These are phyloP conservation scores for Xerocomellus dryophilus DNA, from an alignment of 768 basidiomycete species.

Conservation along the genomic window DNA sequence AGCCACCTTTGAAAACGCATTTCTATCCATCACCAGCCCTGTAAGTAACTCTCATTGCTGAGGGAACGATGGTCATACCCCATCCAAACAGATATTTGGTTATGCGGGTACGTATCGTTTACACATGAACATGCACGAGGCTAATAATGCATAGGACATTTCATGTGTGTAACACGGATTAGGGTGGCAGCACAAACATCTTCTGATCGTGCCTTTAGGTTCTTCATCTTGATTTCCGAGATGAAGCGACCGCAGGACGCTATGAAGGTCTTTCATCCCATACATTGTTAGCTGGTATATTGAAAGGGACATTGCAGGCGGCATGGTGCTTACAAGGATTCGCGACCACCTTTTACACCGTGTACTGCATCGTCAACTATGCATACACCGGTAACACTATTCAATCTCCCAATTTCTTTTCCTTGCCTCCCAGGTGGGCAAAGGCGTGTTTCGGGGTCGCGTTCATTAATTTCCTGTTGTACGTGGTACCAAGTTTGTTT, in stretches of 20 bases:
- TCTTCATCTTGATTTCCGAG: conserved; percentile 58
- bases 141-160: conserved; percentile 40
- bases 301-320: conserved; percentile 16
- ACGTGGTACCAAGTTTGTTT: conserved; percentile 10
- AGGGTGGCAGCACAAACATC: background rate
- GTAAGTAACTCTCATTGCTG: background rate
- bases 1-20: conserved; percentile 39
- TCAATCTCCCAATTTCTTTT: conserved; percentile 9
- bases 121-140: background rate
- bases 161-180: conserved; percentile 38
- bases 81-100: background rate
- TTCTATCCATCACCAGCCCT: conserved; percentile 2
- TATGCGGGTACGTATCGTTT: conserved; percentile 8
- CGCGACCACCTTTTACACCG: conserved; percentile 46
- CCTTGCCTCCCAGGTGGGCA: conserved; percentile 37
- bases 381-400: conserved; percentile 41
- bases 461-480: conserved; percentile 52
- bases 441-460: conserved; percentile 50
- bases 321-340: conserved; percentile 56
- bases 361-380: conserved; percentile 47
- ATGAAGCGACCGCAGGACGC: conserved; percentile 51
- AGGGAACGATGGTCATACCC: background rate
- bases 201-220: conserved; percentile 34
- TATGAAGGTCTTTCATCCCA: conserved; percentile 45
- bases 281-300: conserved; percentile 4